These are phyloP conservation scores for Striga hermonthica DNA, from an alignment of 305 asterid genomes.

Conservation along the genomic window DNA sequence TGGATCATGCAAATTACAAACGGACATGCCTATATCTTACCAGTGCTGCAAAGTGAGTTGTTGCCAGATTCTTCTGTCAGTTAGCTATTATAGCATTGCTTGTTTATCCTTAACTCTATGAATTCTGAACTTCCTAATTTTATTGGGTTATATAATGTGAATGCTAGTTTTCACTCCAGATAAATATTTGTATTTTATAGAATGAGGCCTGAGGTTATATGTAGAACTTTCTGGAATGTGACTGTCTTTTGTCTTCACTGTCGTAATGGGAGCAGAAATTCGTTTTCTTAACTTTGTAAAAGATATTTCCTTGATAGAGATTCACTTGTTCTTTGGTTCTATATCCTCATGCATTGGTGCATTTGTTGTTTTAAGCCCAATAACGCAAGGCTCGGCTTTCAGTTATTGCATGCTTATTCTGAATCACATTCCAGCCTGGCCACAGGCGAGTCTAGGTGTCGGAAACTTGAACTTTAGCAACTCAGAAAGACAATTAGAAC, in stretches of 20 bases:
- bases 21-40: conserved; percentile 94
- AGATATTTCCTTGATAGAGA: neutral
- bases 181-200: neutral
- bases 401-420: neutral
- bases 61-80: conserved; percentile 6
- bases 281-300: neutral
- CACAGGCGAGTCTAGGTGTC: neutral
- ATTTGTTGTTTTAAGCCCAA: conserved; percentile 2
- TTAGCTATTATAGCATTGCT: conserved; percentile 12
- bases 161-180: neutral
- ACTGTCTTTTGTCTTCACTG: neutral
- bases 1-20: conserved; percentile 64
- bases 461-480: neutral
- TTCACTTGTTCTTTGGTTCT: neutral
- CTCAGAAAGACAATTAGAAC: neutral
- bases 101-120: conserved; percentile 1
- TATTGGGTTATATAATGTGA: neutral
- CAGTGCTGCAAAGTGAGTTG: conserved; percentile 83
- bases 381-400: conserved; percentile 12
- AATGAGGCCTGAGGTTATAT: neutral
- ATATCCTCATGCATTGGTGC: neutral
- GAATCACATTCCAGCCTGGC: neutral
- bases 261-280: neutral
- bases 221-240: neutral
- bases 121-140: neutral